Conservation (phyloP, 2,329 filamentous ascomycete species). For the Zymoseptoria ardabiliae region DNA sequence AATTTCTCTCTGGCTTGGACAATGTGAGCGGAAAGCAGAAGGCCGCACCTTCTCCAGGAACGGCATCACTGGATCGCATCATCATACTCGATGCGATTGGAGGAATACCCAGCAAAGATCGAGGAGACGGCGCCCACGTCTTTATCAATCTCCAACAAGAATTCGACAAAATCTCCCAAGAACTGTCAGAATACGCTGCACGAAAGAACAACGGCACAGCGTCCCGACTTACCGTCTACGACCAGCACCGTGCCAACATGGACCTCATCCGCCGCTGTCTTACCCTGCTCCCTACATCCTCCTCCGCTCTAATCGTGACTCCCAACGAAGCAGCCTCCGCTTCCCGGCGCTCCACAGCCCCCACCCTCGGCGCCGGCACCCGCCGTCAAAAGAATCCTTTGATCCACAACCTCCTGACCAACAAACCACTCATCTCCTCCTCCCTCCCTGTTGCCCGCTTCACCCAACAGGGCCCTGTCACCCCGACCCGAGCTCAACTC, state of each 20-base stretch:
- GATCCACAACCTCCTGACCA: constrained; percentile 91
- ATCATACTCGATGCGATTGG: constrained; percentile 84
- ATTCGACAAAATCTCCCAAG: constrained; percentile 59
- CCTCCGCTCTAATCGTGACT: constrained; percentile 83
- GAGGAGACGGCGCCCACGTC: constrained; percentile 59
- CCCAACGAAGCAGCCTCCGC: constrained; percentile 71
- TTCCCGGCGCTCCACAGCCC: constrained; percentile 12
- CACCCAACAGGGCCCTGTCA: constrained; percentile 24
- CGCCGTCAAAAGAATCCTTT: constrained; percentile 69
- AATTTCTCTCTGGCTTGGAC: constrained; percentile 61
- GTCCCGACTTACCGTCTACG: constrained; percentile 19
- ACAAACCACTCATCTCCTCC: constrained; percentile 86
- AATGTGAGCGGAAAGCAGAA: constrained; percentile 7
- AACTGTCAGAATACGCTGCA: constrained; percentile 32
- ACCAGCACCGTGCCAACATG: constrained; percentile 62
- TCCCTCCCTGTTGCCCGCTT: constrained; percentile 72
- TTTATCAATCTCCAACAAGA: constrained; percentile 95
- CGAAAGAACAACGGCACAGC: constrained; percentile 13
- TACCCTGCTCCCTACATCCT: constrained; percentile 69
- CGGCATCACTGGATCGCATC: constrained; percentile 60
- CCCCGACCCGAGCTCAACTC: constrained; percentile 32
- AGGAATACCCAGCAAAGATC: constrained; percentile 64
- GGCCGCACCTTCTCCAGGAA: background rate
- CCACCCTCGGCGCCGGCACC: constrained; percentile 35
- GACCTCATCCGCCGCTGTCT: constrained; percentile 63